phyloP scores from a whole-genome alignment of 345 rosid genomes.

The Geranium rotundifolium region DNA sequence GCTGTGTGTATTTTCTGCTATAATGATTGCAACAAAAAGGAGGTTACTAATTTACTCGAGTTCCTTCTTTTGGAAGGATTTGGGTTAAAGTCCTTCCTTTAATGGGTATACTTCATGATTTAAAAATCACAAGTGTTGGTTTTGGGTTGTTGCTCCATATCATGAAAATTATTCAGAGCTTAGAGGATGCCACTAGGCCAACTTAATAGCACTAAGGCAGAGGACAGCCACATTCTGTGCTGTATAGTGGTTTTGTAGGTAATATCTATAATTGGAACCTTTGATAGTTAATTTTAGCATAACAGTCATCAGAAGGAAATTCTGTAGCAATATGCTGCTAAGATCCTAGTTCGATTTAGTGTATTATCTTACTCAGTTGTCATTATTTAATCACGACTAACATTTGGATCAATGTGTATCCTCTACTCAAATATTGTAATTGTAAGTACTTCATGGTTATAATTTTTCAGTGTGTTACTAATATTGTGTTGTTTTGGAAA shows the following conservation, averaged over 20 bases:
- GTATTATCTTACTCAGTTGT: too few relatives aligned
- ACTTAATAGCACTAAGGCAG: background rate
- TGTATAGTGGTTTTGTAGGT: too few relatives aligned
- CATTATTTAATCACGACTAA: too few relatives aligned
- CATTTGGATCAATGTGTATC: too few relatives aligned
- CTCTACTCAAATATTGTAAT: too few relatives aligned
- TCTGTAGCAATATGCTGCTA: too few relatives aligned
- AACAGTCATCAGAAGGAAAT: too few relatives aligned
- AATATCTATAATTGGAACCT: too few relatives aligned
- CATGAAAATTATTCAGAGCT: background rate
- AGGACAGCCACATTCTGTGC: too few relatives aligned
- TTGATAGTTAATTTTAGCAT: too few relatives aligned
- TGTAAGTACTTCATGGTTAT: background rate
- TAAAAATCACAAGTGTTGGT: background rate
- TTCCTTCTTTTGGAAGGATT: background rate
- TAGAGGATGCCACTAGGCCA: background rate
- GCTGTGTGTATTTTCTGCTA: background rate
- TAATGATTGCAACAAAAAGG: background rate
- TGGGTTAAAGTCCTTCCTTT: background rate
- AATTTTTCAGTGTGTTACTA: constrained; percentile 3
- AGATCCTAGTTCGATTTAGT: too few relatives aligned
- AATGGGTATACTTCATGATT: too few relatives aligned
- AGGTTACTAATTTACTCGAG: background rate
- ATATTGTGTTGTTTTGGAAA: constrained; percentile 8
- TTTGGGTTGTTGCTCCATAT: background rate